Conservation (phyloP, 2,329 filamentous ascomycete genomes). For the Neofusicoccum kwambonambiense region DNA sequence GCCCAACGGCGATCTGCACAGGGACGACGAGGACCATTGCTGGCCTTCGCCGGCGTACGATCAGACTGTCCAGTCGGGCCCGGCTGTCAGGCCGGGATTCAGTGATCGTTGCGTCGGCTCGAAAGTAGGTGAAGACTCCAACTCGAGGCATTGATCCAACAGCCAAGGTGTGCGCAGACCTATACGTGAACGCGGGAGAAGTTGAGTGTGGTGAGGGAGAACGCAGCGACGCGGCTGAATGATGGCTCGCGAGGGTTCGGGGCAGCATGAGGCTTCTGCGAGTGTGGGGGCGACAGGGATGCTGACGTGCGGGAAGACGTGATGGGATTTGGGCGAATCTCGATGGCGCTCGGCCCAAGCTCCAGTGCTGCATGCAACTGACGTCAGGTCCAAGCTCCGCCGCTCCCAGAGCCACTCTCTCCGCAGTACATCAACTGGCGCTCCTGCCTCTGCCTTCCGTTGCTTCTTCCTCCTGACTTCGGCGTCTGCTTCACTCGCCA, state of each 20-base stretch:
- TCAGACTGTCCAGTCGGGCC: too few species aligned
- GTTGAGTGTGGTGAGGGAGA: neutral
- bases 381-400: neutral
- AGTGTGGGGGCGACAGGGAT: constrained; percentile 6
- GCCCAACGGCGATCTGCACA: too few species aligned
- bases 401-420: neutral
- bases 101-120: too few species aligned
- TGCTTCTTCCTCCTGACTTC: neutral
- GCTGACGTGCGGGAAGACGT: neutral
- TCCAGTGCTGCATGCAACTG: neutral
- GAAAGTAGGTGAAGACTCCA: too few species aligned
- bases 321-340: constrained; percentile 11
- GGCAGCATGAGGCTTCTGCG: constrained; percentile 3
- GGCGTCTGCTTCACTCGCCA: neutral
- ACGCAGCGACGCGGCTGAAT: constrained; percentile 7
- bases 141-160: too few species aligned
- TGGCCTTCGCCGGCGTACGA: too few species aligned
- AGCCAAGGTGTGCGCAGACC: too few species aligned
- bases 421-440: neutral
- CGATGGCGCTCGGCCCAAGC: constrained; percentile 2
- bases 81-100: too few species aligned
- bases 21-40: too few species aligned
- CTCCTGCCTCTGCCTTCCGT: neutral
- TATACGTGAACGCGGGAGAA: too few species aligned
- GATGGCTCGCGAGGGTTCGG: neutral